Evolutionary conservation across 495 filamentous ascomycete genomes (phyloP), one percentile per base, ranked within the genome.

Genomic region (Hypoxylon fuscum): DNA sequence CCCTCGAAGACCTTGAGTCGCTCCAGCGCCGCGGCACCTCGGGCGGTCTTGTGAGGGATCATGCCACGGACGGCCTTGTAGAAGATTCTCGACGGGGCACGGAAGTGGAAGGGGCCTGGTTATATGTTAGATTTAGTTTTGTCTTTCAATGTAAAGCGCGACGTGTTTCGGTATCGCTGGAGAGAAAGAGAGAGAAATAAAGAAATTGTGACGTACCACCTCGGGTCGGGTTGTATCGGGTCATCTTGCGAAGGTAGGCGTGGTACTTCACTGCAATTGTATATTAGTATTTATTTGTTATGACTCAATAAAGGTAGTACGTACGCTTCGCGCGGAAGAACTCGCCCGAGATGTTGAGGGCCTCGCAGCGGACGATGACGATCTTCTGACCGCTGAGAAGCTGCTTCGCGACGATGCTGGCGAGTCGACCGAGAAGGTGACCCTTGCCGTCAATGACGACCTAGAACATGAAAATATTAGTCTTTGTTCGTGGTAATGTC

Each of bases 241-340:
- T 98, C 81, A 93, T 93, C 89, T 98, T 98, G 86, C 93, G 92
- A 75, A 98, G 90, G 86, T 97, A 98, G 81, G 94, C 90, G 74
- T 95, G 90, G 88, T 98, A 98, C 91, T 98, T 98, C 80, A 98
- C 95, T 98, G 76, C 82, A 81, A 42, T 62, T 52, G 38, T 22
- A 62, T 69, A 62, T 79, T 64, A 79, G 78, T 56, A 56, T 59
- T n/a, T n/a, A n/a, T n/a, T n/a, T n/a, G n/a, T n/a, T n/a, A 25
- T 32, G 32, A 34, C 43, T 21, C 14, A 49, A 14, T 37, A 9
- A 44, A 45, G 49, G 43, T 58, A 46, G 50, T 35, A 94, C 95
- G 82, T 96, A 98, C 95, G 89, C 88, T 98, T 98, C 72, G 93
- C 88, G 74, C 95, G 92, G 89, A 98, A 98, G 91, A 98, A 98